Base-by-base conservation (phyloP, 139 green algal species). In the Chlamydomonas asymmetrica region DNA sequence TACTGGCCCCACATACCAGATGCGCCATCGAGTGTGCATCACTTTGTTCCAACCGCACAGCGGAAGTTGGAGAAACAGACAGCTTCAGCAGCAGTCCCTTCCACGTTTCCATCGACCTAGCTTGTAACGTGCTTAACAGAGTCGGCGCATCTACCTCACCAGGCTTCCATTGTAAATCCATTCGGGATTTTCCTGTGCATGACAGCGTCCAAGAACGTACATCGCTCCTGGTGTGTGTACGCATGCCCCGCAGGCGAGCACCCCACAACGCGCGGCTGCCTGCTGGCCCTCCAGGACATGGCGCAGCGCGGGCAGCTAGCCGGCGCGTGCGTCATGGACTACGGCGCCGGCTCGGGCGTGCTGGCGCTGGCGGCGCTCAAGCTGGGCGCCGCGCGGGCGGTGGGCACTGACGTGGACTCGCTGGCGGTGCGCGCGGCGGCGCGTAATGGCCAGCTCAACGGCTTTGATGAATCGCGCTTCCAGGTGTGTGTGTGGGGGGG, bases 221-320 rank as follows among this genome's bases (percentile, higher is more conserved):
- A 48, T 0, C 49, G 62, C 62, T 29, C 8, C 35, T 68, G 62
- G 22, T 67, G 62, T 18, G 22, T 34, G 35, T 69, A 27, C 25
- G 37, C 37, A 38, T 20, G n/a, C n/a, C 49, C 45, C 32, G 39
- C 81, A 90, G 85, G 93, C 2, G 92, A 97, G 71, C 94, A 98
- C 69, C 88, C 93, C 8, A 98, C 94, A 37, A 98, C 94, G 2
- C 85, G 89, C 20, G 81, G 97, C 31, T 98, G 94, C 81, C 80
- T 98, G 52, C n/a, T 87, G 39, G 74, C 84, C 85, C 59, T 85
- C 41, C 52, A 57, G 43, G 5, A 43, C 0, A 60, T 86, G 63
- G 45, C 37, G 40, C 56, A 32, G 56, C 20, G 66, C 0, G 66
- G 52, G 0, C 25, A 65, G n/a, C 73, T 91, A 45, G 0, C n/a